phyloP scores from a whole-genome alignment of 1,284 basidiomycete genomes.

The Puccinia coronata region DNA sequence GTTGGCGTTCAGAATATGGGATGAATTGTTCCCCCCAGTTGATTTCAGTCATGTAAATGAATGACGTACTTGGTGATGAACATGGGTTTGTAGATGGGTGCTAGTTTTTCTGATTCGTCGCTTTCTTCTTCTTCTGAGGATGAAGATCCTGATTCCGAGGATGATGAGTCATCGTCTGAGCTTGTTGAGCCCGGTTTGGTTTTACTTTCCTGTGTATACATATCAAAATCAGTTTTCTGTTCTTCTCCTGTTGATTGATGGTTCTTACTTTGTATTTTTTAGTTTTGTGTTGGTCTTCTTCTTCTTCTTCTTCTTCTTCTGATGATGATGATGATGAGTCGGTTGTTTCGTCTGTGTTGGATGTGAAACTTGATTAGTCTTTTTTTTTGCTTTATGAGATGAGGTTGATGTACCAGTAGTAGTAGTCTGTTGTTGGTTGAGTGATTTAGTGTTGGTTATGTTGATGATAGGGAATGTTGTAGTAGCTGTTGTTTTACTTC shows the following conservation, averaged over 20 bases:
- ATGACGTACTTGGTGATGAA: constrained; percentile 79
- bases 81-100: constrained; percentile 74
- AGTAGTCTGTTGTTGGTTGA: background rate
- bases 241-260: too few relatives aligned
- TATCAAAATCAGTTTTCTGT: background rate
- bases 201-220: background rate
- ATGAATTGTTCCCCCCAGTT: too few relatives aligned
- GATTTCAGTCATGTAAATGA: too few relatives aligned
- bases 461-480: background rate
- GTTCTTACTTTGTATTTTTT: background rate
- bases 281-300: background rate
- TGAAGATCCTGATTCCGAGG: constrained; percentile 20
- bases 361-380: background rate
- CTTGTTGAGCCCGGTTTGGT: background rate
- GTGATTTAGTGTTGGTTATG: background rate
- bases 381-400: too few relatives aligned
- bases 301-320: background rate
- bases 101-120: constrained; percentile 9
- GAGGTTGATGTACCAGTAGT: too few relatives aligned
- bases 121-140: constrained; percentile 27
- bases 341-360: background rate
- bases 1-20: too few relatives aligned
- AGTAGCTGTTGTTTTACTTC: background rate
- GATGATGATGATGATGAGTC: background rate
- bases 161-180: constrained; percentile 1